phyloP scores from a whole-genome alignment of 148 eudicot genomes.

The Suaeda aralocaspica region DNA sequence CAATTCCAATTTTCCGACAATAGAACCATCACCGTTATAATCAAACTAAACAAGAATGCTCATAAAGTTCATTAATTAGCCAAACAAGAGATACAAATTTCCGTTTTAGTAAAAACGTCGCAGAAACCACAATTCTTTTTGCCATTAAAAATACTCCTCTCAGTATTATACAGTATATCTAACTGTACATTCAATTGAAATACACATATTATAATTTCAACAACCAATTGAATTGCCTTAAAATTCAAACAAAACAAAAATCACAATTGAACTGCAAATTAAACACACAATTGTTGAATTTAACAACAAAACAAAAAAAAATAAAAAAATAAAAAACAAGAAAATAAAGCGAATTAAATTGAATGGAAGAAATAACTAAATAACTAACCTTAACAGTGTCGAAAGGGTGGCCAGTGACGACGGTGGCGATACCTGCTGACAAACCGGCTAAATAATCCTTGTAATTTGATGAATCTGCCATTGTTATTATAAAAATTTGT shows the following conservation, averaged over 20 bases:
- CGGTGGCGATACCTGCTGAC: slow-evolving; percentile 77
- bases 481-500: not conserved
- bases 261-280: not conserved
- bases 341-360: not conserved
- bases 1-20: too few relatives aligned
- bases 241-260: not conserved
- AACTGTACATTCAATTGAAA: not conserved
- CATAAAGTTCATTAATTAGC: too few relatives aligned
- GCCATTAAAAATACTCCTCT: too few relatives aligned
- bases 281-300: not conserved
- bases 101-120: too few relatives aligned
- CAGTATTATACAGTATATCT: too few relatives aligned
- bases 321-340: not conserved
- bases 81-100: too few relatives aligned
- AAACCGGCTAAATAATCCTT: slow-evolving; percentile 85
- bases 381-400: slow-evolving; percentile 98
- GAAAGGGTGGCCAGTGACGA: slow-evolving; percentile 83
- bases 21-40: too few relatives aligned
- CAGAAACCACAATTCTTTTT: too few relatives aligned
- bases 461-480: slow-evolving; percentile 29
- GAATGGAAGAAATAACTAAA: not conserved
- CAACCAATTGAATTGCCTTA: not conserved
- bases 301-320: not conserved
- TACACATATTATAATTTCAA: not conserved
- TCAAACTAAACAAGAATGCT: too few relatives aligned